phyloP scores from a whole-genome alignment of 352 stramenopile genomes.

The Globisporangium abappressorium region DNA sequence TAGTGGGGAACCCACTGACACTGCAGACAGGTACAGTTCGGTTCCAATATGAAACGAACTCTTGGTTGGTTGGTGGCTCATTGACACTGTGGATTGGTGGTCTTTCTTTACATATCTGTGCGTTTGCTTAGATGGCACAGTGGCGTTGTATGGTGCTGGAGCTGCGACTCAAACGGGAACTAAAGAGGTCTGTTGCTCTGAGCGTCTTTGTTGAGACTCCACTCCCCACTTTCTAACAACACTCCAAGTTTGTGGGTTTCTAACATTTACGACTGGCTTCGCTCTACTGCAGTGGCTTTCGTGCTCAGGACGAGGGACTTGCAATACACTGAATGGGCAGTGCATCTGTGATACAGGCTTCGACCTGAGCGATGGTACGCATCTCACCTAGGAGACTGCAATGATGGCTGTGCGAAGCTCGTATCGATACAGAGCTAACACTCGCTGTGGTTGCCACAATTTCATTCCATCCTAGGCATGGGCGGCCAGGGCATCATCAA shows the following conservation, averaged over 20 bases:
- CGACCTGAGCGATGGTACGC: conserved; percentile 51
- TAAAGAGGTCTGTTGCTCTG: conserved; percentile 43
- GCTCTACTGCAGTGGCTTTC: conserved; percentile 40
- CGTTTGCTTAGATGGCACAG: conserved; percentile 24
- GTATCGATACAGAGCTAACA: too few species aligned
- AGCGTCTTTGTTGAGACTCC: background rate
- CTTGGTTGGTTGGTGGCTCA: background rate
- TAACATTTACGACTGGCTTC: background rate
- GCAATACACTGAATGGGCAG: conserved; percentile 43
- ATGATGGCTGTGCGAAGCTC: too few species aligned
- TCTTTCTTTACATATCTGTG: background rate
- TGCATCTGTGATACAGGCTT: conserved; percentile 52
- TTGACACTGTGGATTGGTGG: background rate
- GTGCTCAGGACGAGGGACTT: conserved; percentile 58
- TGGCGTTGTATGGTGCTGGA: conserved; percentile 30
- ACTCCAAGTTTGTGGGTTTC: too few species aligned
- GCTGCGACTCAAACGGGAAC: conserved; percentile 40
- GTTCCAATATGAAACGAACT: background rate
- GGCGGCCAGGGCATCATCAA: conserved; percentile 28
- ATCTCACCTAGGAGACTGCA: background rate
- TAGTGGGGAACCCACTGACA: conserved; percentile 27
- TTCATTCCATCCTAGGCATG: conserved; percentile 15
- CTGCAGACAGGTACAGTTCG: conserved; percentile 32
- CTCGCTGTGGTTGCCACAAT: too few species aligned
- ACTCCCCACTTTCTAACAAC: too few species aligned